A percentile compares a stretch with the other conserved stretches of the same genome.
phyloP scores from a whole-genome alignment of 106 monocot genomes.

The Allium fistulosum region DNA sequence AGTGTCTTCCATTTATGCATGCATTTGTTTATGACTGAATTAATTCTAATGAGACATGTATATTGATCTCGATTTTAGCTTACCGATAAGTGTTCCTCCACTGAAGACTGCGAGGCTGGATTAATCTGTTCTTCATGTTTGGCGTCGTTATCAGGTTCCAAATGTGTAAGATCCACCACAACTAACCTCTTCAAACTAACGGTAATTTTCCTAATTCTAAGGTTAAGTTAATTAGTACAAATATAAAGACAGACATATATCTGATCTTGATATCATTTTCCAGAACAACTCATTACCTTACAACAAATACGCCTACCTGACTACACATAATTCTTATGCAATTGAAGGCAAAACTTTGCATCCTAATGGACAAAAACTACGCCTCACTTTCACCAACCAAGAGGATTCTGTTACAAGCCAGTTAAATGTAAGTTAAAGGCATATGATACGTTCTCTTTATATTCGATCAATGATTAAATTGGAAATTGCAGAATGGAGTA shows the following conservation, averaged over 20 bases:
- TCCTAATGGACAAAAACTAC: slow-evolving; percentile 34
- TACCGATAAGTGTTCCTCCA: slow-evolving; percentile 14
- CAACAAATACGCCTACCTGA: slow-evolving; percentile 85
- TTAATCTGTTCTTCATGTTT: slow-evolving; percentile 38
- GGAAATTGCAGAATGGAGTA: slow-evolving; percentile 44
- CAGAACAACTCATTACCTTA: slow-evolving; percentile 81
- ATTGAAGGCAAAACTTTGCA: slow-evolving; percentile 63
- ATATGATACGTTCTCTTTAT: not conserved
- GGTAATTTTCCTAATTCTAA: slow-evolving; percentile 13
- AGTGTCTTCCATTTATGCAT: no score
- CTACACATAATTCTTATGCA: slow-evolving; percentile 83
- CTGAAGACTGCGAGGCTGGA: slow-evolving; percentile 28
- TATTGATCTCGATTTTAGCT: slow-evolving; percentile 6
- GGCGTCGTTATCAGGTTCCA: slow-evolving; percentile 20
- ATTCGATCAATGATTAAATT: not conserved
- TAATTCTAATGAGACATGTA: no score
- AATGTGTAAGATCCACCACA: slow-evolving; percentile 25
- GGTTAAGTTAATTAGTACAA: no score
- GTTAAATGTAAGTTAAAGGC: slow-evolving; percentile 33
- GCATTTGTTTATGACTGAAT: no score
- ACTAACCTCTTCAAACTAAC: slow-evolving; percentile 23
- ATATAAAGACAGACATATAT: no score
- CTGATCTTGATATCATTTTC: no score
- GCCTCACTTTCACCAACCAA: slow-evolving; percentile 64
- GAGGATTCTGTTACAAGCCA: slow-evolving; percentile 74